Conservation (phyloP, 371 early-diverging fungal species). For the Phascolomyces articulosus region DNA sequence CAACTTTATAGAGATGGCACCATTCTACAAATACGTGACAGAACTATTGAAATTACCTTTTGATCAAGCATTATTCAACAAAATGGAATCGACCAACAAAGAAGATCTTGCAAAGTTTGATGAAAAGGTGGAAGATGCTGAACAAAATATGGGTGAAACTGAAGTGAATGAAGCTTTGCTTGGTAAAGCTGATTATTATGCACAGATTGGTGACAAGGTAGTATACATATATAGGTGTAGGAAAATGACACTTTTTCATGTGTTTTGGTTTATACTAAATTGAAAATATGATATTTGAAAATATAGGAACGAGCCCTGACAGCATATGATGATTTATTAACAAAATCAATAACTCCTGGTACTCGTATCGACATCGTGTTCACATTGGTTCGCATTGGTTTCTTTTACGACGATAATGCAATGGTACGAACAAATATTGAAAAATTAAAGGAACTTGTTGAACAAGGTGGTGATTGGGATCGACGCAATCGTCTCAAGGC, state of each 20-base stretch:
- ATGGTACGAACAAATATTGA: slow-evolving; percentile 82
- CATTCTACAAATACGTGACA: slow-evolving; percentile 70
- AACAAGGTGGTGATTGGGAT: slow-evolving; percentile 99
- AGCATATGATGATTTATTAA: slow-evolving; percentile 81
- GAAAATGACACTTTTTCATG: too few species aligned
- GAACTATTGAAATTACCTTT: slow-evolving; percentile 67
- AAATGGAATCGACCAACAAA: slow-evolving; percentile 72
- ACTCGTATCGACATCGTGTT: slow-evolving; percentile 93
- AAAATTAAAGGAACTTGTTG: slow-evolving; percentile 86
- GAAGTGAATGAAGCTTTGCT: slow-evolving; percentile 92
- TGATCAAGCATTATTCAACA: slow-evolving; percentile 52
- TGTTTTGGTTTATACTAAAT: too few species aligned
- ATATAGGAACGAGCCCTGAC: slow-evolving; percentile 82
- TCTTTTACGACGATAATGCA: slow-evolving; percentile 87
- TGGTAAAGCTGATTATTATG: slow-evolving; percentile 90
- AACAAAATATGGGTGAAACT: slow-evolving; percentile 91
- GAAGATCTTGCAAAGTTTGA: slow-evolving; percentile 79
- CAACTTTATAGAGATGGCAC: slow-evolving; percentile 77
- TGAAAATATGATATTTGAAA: background rate
- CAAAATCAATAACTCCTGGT: slow-evolving; percentile 90
- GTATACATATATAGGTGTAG: background rate
- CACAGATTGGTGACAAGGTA: slow-evolving; percentile 96
- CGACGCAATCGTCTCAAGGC: slow-evolving; percentile 99
- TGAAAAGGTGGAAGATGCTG: slow-evolving; percentile 85
- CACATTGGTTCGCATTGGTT: slow-evolving; percentile 91